These are phyloP conservation scores for Geosmithia morbida DNA, from an alignment of 2,329 filamentous ascomycete genomes.

Conservation along the genomic window DNA sequence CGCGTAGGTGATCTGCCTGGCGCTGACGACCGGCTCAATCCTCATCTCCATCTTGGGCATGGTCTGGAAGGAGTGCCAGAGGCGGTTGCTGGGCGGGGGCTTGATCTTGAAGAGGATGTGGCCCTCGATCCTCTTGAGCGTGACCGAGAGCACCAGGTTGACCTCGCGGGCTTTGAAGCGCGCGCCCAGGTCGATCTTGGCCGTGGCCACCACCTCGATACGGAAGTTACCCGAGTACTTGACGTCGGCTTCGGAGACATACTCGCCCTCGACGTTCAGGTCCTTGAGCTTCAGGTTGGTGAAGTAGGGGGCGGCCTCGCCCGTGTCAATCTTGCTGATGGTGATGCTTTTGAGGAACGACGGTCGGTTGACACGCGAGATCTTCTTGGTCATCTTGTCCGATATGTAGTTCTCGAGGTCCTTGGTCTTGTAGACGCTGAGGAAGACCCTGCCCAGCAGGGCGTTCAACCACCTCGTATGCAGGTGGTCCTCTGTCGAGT, in stretches of 20 bases:
- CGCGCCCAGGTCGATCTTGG: constrained; percentile 76
- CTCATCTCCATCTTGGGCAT: constrained; percentile 87
- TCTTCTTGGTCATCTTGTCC: constrained; percentile 89
- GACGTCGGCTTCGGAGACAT: constrained; percentile 73
- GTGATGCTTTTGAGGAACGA: constrained; percentile 75
- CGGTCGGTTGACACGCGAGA: constrained; percentile 82
- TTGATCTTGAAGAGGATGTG: constrained; percentile 80
- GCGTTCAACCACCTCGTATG: constrained; percentile 93
- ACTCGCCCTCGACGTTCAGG: constrained; percentile 81
- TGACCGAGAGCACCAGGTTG: constrained; percentile 73
- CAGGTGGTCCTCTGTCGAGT: constrained; percentile 80
- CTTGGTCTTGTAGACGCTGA: constrained; percentile 73
- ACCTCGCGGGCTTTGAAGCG: constrained; percentile 87
- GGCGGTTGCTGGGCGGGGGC: constrained; percentile 81
- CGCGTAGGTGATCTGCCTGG: constrained; percentile 87
- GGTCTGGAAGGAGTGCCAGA: constrained; percentile 94
- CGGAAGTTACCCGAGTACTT: constrained; percentile 82
- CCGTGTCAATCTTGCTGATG: constrained; percentile 74
- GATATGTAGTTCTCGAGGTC: constrained; percentile 68
- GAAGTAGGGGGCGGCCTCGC: constrained; percentile 74
- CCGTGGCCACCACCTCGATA: constrained; percentile 83
- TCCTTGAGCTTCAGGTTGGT: constrained; percentile 82
- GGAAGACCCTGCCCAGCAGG: constrained; percentile 73
- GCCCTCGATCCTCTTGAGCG: constrained; percentile 73
- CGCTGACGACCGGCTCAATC: constrained; percentile 93